phyloP scores from a whole-genome alignment of 352 stramenopile species.

The Thalassiosira oceanica region DNA sequence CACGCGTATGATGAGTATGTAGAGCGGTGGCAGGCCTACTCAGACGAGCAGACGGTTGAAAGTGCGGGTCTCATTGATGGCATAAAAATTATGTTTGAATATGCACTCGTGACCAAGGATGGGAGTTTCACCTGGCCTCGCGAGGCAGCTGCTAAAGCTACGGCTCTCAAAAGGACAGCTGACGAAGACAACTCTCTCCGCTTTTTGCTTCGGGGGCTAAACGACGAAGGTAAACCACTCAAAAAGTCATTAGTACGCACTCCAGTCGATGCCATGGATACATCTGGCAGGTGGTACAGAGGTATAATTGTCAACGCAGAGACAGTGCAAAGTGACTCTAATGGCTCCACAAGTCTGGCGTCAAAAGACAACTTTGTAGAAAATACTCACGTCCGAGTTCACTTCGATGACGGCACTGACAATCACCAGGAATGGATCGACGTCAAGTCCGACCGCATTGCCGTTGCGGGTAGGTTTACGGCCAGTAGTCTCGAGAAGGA shows the following conservation, averaged over 20 bases:
- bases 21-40: constrained; percentile 65
- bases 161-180: constrained; percentile 49
- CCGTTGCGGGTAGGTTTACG: constrained; percentile 70
- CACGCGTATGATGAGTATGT: constrained; percentile 54
- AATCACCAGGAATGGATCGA: constrained; percentile 78
- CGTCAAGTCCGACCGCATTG: constrained; percentile 74
- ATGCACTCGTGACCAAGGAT: constrained; percentile 61
- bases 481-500: constrained; percentile 33
- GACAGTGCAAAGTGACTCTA: constrained; percentile 39
- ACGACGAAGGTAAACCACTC: constrained; percentile 51
- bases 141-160: constrained; percentile 76
- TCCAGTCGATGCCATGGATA: constrained; percentile 78
- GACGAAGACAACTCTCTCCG: constrained; percentile 75
- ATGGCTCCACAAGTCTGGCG: too few relatives aligned
- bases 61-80: constrained; percentile 60
- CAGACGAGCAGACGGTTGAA: constrained; percentile 67
- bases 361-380: constrained; percentile 31
- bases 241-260: constrained; percentile 37
- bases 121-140: constrained; percentile 71
- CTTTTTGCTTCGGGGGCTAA: constrained; percentile 57
- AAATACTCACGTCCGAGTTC: constrained; percentile 63
- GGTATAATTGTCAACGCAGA: constrained; percentile 66
- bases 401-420: constrained; percentile 66
- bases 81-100: constrained; percentile 75
- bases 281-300: constrained; percentile 76